A percentile compares a stretch with the other conserved stretches of the same genome.
These are phyloP conservation scores for Huiozyma sinensis DNA, from an alignment of 805 yeast genomes.

Conservation along the genomic window DNA sequence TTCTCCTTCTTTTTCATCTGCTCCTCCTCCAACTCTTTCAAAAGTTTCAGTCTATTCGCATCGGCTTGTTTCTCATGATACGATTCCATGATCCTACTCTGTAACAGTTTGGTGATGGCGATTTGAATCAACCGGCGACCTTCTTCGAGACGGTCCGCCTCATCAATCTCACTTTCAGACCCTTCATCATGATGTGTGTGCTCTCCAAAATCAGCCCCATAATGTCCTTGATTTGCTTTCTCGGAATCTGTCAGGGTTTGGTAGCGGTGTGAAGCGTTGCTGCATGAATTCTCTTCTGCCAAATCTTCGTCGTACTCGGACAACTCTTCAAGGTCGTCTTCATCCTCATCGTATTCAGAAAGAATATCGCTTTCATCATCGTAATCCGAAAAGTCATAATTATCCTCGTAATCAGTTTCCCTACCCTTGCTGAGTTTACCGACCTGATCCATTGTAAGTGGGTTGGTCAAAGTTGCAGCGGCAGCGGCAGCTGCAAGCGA, in stretches of 20 bases:
- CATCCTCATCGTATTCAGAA: constrained; percentile 22
- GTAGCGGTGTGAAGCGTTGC: constrained; percentile 8
- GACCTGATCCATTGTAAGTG: constrained; percentile 9
- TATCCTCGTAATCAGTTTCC: constrained; percentile 15
- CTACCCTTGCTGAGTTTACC: constrained; percentile 10
- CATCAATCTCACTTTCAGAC: constrained; percentile 35
- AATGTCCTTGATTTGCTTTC: constrained; percentile 5
- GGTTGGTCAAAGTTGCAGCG: constrained; percentile 12
- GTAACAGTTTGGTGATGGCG: constrained; percentile 68
- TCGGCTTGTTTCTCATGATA: constrained; percentile 75
- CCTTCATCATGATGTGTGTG: constrained; percentile 15
- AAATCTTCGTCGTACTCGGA: constrained; percentile 8
- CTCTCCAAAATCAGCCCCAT: constrained; percentile 7
- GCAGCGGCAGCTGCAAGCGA: constrained; percentile 24
- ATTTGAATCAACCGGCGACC: constrained; percentile 71
- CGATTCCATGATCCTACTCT: constrained; percentile 60
- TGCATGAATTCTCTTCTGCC: constrained; percentile 6
- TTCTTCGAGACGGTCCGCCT: constrained; percentile 61
- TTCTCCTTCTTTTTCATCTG: constrained; percentile 52
- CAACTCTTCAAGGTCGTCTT: constrained; percentile 9
- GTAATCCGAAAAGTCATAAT: constrained; percentile 21
- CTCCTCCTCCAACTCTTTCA: constrained; percentile 63
- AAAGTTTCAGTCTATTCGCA: constrained; percentile 50
- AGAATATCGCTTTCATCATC: constrained; percentile 17
- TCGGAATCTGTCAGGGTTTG: constrained; percentile 9